Evolutionary conservation across 176 grass and related monocot species (phyloP).

Genomic region (Ensete ventricosum): DNA sequence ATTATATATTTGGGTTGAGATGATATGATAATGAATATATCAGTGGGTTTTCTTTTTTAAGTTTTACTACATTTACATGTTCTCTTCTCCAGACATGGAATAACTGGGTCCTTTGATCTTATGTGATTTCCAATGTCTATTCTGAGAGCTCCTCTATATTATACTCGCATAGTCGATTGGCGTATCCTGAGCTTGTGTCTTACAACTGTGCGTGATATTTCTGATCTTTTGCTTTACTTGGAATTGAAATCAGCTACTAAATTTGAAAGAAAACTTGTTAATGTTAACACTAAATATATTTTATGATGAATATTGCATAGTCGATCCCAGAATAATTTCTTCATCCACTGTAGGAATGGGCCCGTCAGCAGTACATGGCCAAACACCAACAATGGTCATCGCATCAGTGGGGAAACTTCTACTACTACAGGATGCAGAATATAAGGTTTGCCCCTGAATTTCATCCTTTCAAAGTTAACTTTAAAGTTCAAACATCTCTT

Average conservation of each 20-base stretch:
- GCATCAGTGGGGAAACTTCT: slow-evolving; percentile 98
- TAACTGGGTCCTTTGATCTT: neutral
- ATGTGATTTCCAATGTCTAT: neutral
- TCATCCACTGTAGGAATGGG: slow-evolving; percentile 61
- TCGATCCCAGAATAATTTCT: neutral
- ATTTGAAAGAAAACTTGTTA: neutral
- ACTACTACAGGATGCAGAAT: slow-evolving; percentile 92
- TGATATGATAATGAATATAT: neutral
- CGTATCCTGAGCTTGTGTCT: neutral
- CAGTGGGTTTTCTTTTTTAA: neutral
- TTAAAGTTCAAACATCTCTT: neutral
- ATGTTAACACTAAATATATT: neutral
- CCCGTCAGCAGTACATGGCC: slow-evolving; percentile 81
- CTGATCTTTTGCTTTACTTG: neutral
- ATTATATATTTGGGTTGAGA: neutral
- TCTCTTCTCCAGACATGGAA: neutral
- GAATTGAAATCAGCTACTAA: neutral
- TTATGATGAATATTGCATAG: neutral
- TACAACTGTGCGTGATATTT: neutral
- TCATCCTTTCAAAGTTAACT: neutral
- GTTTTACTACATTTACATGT: neutral
- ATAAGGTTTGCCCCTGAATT: slow-evolving; percentile 52
- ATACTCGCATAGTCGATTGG: too few relatives aligned
- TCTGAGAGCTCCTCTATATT: neutral
- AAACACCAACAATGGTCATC: slow-evolving; percentile 99